These are phyloP conservation scores for Austroboletus festivus DNA, from an alignment of 768 basidiomycete genomes.

Conservation along the genomic window DNA sequence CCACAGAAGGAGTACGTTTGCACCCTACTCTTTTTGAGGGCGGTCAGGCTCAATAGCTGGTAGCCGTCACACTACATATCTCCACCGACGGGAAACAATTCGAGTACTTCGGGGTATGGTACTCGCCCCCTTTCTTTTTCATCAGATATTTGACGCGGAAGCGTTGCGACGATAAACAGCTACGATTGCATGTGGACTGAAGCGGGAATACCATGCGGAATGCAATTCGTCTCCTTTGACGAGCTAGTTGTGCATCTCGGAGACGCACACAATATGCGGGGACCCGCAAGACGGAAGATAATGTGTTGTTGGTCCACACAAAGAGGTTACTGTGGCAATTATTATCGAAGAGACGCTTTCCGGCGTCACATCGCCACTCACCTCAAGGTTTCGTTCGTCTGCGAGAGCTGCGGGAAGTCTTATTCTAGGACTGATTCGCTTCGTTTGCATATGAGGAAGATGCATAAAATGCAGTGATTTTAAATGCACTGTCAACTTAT, in stretches of 20 bases:
- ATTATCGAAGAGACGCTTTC: neutral
- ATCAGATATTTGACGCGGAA: neutral
- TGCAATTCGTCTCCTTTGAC: neutral
- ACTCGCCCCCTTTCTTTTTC: no score
- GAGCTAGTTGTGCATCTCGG: neutral
- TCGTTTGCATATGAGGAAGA: neutral
- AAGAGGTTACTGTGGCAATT: neutral
- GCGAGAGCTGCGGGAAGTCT: neutral
- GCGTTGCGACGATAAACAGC: neutral
- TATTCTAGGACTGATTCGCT: neutral
- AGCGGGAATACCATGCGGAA: neutral
- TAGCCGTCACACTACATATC: no score
- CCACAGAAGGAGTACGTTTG: no score
- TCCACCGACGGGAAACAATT: no score
- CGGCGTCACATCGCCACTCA: slow-evolving; percentile 2
- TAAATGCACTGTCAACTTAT: neutral
- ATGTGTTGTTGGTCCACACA: slow-evolving; percentile 1
- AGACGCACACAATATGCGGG: neutral
- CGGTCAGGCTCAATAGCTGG: no score
- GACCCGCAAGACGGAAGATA: neutral
- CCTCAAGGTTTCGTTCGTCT: neutral
- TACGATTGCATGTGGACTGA: neutral
- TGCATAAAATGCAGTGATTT: neutral
- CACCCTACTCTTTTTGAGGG: no score
- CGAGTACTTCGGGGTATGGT: no score